Evolutionary conservation across 257 asterid species (phyloP), one percentile per base, ranked within the genome.

Genomic region (Jacaranda copaia): DNA sequence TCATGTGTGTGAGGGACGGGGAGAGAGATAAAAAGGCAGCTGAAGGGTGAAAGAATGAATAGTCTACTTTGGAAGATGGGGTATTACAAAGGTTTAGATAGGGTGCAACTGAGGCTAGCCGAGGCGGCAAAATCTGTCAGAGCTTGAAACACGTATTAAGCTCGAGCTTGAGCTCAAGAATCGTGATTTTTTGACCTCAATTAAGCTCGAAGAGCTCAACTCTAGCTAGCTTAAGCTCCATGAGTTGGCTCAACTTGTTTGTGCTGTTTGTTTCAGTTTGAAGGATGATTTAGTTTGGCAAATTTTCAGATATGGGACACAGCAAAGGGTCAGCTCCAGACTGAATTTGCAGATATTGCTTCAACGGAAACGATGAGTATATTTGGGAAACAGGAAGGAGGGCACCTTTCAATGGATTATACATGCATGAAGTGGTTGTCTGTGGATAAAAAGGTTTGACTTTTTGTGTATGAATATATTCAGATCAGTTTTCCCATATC

Each of bases 361-460:
- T 83, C 93, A 13, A 65, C 81, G 0, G 93, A 91, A 63, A 62
- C 85, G 6, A 46, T 68, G 0, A 78, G 81, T 61, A 76, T 88
- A 60, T 83, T 95, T 19, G 82, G 81, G 46, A 90, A 88, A 42
- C 77, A 80, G 74, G 93, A 88, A 77, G 83, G 75, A 3, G 98
- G 97, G 66, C 97, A 89, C 77, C 97, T 95, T 71, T 93, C 99
- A 36, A 83, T 95, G 87, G 99, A 93, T 75, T 95, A 95, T 76
- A 93, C 93, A 45, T 91, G 99, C 82, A 91, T 95, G 99, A 87
- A 87, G 81, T 93, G 99, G 98, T 64, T 95, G 80, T 87, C 94
- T 62, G 79, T 84, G 58, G 96, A 86, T 49, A 91, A 81, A 84
- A 95, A 87, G 94, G 99, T 92, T 73, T 14, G 73, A 46, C 63